Conservation (phyloP, 495 filamentous ascomycete species). For the Aspergillus panamensis region DNA sequence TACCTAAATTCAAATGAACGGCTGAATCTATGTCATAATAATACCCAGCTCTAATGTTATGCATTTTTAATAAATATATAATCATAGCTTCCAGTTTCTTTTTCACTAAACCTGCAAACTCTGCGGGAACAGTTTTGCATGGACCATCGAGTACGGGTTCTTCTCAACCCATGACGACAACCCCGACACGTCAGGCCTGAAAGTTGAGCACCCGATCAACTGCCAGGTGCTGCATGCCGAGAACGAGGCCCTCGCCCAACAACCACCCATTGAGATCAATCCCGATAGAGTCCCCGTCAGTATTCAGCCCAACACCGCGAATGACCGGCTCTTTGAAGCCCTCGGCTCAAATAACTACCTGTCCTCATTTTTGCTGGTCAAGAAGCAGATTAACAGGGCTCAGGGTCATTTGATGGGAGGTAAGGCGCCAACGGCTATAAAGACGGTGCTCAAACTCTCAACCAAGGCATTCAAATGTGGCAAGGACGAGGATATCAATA, state of each 20-base stretch:
- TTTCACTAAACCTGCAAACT: background rate
- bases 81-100: too few relatives aligned
- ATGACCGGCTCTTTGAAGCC: conserved; percentile 1
- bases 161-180: background rate
- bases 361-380: background rate
- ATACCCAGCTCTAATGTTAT: too few relatives aligned
- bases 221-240: conserved; percentile 1
- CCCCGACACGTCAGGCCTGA: background rate
- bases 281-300: background rate
- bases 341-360: background rate
- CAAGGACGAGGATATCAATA: background rate
- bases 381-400: background rate
- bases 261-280: conserved; percentile 1
- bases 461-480: background rate
- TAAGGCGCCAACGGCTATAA: background rate
- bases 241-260: background rate
- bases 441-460: background rate
- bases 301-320: background rate
- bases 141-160: background rate
- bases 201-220: conserved; percentile 2
- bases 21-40: too few relatives aligned
- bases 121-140: background rate
- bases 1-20: too few relatives aligned
- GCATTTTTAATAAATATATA: too few relatives aligned
- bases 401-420: background rate